Evolutionary conservation across 129 eudicot genomes (phyloP), one percentile per base, ranked within the genome.

Genomic region (Smallanthus sonchifolius): DNA sequence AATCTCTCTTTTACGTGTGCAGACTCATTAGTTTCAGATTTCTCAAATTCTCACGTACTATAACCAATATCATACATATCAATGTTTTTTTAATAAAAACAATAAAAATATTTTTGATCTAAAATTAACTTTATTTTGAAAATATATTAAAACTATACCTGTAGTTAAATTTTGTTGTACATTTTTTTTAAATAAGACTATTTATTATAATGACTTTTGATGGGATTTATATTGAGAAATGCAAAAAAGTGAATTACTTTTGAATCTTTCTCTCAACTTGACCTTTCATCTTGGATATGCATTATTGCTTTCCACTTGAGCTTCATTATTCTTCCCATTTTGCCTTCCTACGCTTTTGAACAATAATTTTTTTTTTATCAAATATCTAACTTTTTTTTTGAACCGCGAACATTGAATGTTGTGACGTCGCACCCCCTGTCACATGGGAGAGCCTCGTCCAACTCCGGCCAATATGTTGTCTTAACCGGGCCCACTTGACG

Each of bases 191-290:
- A 55, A 4, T 39, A 28, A 24, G 15, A 7, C 40, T 24, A 57
- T 56, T 13, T 73, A 61, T 34, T 60, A 56, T 54, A 44, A 15
- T 54, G 69, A 38, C 43, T 76, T 77, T 77, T 60, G 57, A 69
- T 67, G 72, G 48, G 69, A 38, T 55, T 66, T 76, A 44, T 62
- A 15, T 69, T 70, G 48, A 69, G 65, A 77, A 77, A 77, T 61
- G 70, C 56, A 62, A 77, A 69, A 64, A 77, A 78, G 82, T 71
- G 73, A 63, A 78, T 38, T 62, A 54, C 82, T 70, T 78, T 77
- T 78, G 77, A 78, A 76, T 76, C 68, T 77, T 56, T 76, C 64
- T 57, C 34, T 57, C 81, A 77, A 78, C 77, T 78, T 78, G 82
- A 71, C 67, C 67, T 37, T 70, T 69, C 17, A 48, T 77, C 76